Base-by-base conservation (phyloP, 2,329 filamentous ascomycete genomes). In the Colletotrichum karsti region DNA sequence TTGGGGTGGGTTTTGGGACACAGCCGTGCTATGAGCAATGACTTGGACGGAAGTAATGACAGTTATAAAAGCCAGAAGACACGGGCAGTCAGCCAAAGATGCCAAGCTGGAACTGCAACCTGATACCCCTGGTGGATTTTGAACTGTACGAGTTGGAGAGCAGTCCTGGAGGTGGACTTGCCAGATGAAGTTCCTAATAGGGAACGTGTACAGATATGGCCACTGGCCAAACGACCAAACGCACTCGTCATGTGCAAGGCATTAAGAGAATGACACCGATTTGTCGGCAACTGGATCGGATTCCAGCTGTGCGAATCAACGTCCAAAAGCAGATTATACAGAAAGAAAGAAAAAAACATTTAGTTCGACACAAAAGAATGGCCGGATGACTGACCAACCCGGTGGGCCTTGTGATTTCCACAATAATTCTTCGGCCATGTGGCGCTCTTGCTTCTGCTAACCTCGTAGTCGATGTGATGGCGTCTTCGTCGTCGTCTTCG, bases 41-140 rank as follows among this genome's bases (percentile, higher is more conserved):
- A 55, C 20, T 54, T 59, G 55, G 42, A 44, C 48, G 28, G 33
- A 22, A 42, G 33, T 60, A 66, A 61, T 61, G 46, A 68, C 22
- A 41, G 50, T 8, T 44, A 50, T 24, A 56, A 30, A 53, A 44
- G 51, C 13, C 22, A 50, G 50, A n/a, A 18, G 30, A 22, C 6
- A 33, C 22, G 22, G 37, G 30, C 26, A 51, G 64, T 26, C 20
- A 67, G 35, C 63, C 24, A 22, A 41, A 30, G 35, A 20, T 7
- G 33, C 48, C 18, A 20, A 28, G 50, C 63, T 56, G 58, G 50
- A 26, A 41, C 22, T 41, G 42, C 41, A 46, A 63, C 59, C 41
- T 51, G 51, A 67, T 67, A 57, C 59, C 59, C 33, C 59, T 53
- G 28, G 59, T 20, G 51, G 41, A 44, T 30, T 18, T 56, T 53